Conservation (phyloP, 1,284 basidiomycete species). For the Moesziomyces antarcticus region DNA sequence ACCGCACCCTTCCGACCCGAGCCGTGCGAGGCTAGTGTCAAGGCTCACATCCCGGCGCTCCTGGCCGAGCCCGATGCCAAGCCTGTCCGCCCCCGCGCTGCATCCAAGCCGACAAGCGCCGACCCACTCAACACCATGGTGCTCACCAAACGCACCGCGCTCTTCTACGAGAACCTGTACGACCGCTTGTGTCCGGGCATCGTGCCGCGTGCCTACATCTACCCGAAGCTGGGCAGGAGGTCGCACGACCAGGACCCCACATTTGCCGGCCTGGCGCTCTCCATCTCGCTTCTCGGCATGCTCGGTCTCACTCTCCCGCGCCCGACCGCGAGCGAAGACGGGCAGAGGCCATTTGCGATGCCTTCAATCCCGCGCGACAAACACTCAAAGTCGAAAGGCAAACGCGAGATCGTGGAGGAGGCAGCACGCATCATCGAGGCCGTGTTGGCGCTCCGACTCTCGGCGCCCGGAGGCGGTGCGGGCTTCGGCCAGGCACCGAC, state of each 20-base stretch:
- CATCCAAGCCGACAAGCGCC: background rate
- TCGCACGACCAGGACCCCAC: constrained; percentile 43
- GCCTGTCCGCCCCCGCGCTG: no score
- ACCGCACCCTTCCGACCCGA: background rate
- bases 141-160: constrained; percentile 53
- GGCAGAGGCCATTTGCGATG: constrained; percentile 18
- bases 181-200: constrained; percentile 49
- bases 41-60: background rate
- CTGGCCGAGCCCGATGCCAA: background rate
- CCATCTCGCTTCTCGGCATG: constrained; percentile 47
- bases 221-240: constrained; percentile 43
- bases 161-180: constrained; percentile 61
- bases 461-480: constrained; percentile 17
- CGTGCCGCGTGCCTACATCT: constrained; percentile 51
- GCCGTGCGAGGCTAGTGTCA: background rate
- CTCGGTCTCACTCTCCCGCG: constrained; percentile 21
- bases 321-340: background rate
- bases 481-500: constrained; percentile 40
- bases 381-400: constrained; percentile 3
- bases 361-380: constrained; percentile 6
- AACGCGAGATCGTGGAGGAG: background rate
- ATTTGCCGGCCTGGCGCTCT: constrained; percentile 51
- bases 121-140: constrained; percentile 48
- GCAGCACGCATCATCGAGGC: constrained; percentile 16
- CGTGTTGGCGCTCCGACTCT: constrained; percentile 16